Evolutionary conservation across 148 eudicot genomes (phyloP), one percentile per base, ranked within the genome.

Genomic region (Vaccinium myrtillus): DNA sequence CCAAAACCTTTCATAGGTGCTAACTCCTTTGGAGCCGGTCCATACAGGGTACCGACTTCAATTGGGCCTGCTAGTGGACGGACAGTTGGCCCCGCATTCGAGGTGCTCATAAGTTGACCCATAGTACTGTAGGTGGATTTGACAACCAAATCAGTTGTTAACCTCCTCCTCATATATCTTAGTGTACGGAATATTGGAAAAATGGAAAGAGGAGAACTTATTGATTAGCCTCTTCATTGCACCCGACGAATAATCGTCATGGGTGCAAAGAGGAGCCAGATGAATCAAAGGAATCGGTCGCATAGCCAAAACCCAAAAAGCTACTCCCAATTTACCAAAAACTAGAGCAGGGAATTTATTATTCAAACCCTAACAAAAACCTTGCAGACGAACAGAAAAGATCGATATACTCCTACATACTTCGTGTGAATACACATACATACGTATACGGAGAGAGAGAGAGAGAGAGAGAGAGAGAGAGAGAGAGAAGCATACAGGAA

Each of bases 241-340:
- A 25, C 50, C 77, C 49, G 19, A 36, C 77, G 50, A 48, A 32
- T 21, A 75, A 0, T 39, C 2, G 2, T 49, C 18, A 16, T 4
- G 25, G 36, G 21, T 48, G 54, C 48, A 49, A 39, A 71, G 6
- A 30, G 1, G 76, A 13, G 39, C 39, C 39, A 2, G 61, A 19
- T 59, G 19, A 59, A n/a, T 23, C 71, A 65, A 3, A 9, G 8
- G 10, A 25, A 69, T 9, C 16, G 36, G 43, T 76, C 1, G 39
- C 59, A 51, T 14, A 77, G 59, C 55, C 61, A 13, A 50, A 77
- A 77, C 80, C 80, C 80, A 13, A 77, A 77, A 19, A 77, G 11
- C 80, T 51, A 77, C 15, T 15, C 15, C 18, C 2, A 30, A 50
- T 77, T 8, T 16, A 23, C 27, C 9, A 48, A 4, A 46, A 8